A percentile compares a stretch with the other conserved stretches of the same genome.
Conservation (phyloP, 495 filamentous ascomycete species). For the Penicillium arizonense region DNA sequence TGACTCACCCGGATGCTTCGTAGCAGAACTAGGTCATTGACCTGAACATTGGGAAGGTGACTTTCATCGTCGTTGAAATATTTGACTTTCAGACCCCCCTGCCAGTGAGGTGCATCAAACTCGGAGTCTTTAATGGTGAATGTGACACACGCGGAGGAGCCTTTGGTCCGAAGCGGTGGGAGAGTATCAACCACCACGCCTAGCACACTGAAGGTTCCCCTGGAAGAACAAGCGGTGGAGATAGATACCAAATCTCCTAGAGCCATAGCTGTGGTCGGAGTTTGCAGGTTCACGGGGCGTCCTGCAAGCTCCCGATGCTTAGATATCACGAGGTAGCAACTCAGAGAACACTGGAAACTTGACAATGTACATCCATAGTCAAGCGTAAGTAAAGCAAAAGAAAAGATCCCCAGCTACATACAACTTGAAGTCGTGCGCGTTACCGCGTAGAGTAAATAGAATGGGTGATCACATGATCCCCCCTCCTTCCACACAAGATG, state of each 20-base stretch:
- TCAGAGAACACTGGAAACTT: neutral
- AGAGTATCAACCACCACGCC: constrained; percentile 50
- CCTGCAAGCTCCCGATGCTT: constrained; percentile 1
- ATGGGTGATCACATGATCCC: constrained; percentile 22
- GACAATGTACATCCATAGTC: constrained; percentile 7
- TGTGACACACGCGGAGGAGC: constrained; percentile 39
- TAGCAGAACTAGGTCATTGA: constrained; percentile 48
- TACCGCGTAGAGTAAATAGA: constrained; percentile 6
- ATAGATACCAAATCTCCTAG: constrained; percentile 33
- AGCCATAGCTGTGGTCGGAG: constrained; percentile 13
- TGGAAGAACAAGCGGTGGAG: constrained; percentile 28
- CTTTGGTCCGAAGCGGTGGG: constrained; percentile 23
- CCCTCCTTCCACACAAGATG: constrained; percentile 29
- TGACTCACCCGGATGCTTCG: constrained; percentile 39
- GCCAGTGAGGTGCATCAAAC: constrained; percentile 29
- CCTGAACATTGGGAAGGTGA: constrained; percentile 36
- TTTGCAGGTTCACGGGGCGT: neutral
- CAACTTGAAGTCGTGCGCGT: neutral
- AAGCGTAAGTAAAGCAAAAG: neutral
- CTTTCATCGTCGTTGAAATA: constrained; percentile 44
- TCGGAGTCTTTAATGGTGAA: constrained; percentile 50
- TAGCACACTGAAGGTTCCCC: constrained; percentile 38
- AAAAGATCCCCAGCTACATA: neutral
- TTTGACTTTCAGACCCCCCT: constrained; percentile 46
- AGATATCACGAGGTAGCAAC: neutral